phyloP scores from a whole-genome alignment of 1,284 basidiomycete genomes.

The Ganoderma boninense region DNA sequence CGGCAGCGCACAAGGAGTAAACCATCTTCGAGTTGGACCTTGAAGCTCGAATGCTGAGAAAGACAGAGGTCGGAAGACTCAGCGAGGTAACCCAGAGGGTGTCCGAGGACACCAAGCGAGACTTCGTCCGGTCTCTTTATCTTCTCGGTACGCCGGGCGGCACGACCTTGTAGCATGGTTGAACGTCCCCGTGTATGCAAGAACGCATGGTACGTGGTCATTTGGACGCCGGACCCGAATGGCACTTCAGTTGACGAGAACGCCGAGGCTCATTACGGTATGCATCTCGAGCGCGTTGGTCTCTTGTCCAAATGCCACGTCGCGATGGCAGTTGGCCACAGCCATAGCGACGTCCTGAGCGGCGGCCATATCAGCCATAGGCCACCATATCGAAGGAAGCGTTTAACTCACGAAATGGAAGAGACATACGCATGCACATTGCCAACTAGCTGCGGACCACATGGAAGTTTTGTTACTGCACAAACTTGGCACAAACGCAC shows the following conservation, averaged over 20 bases:
- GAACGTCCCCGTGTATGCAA: not conserved
- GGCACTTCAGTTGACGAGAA: not conserved
- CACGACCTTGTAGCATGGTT: not conserved
- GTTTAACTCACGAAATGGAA: not conserved
- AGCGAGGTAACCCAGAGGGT: not conserved
- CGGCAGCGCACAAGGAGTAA: conserved; percentile 24
- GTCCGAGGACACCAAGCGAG: too few species aligned
- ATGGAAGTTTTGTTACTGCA: not conserved
- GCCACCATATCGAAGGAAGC: not conserved
- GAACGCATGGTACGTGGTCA: not conserved
- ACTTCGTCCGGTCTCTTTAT: not conserved
- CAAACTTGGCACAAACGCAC: not conserved
- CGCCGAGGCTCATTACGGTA: not conserved
- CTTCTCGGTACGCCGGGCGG: not conserved
- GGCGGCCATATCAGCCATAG: not conserved
- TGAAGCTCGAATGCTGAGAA: not conserved
- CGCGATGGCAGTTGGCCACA: not conserved
- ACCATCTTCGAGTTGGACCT: conserved; percentile 13
- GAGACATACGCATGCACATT: not conserved
- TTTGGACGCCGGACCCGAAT: not conserved
- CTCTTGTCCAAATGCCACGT: not conserved
- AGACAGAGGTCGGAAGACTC: not conserved
- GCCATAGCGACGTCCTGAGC: not conserved
- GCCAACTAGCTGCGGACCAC: not conserved
- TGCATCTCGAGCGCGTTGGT: not conserved